Evolutionary conservation across 257 asterid genomes (phyloP), one percentile per base, ranked within the genome.

Genomic region (Solanum gracilifrons): DNA sequence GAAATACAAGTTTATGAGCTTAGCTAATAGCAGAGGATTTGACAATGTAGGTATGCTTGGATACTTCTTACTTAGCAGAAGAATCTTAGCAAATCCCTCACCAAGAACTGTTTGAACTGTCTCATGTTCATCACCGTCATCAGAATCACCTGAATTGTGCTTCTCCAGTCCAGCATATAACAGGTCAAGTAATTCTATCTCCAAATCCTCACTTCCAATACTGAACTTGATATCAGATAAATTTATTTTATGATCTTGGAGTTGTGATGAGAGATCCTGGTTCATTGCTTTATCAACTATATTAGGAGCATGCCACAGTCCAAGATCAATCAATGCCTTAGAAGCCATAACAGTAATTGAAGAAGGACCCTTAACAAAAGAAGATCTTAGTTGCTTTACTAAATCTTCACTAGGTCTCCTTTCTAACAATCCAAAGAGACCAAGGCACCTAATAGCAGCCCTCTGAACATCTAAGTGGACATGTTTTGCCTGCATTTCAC

Each of bases 311-410:
- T 97, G 98, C 99, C 98, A 97, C 83, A 93, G 88, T 91, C 92
- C 99, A 90, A 97, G 98, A 91, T 97, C 99, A 88, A 97, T 95
- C 90, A 97, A 89, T 32, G 98, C 95, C 92, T 92, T 97, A 84
- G 95, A 91, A 76, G 98, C 96, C 95, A 97, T 92, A 88, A 90
- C 83, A 75, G 93, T 88, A 62, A 93, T 60, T 27, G 88, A 71
- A 37, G 93, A 87, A 71, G 98, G 95, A 10, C 97, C 98, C 73
- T 92, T 91, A 48, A 89, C 88, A 88, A 95, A 95, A 48, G 98
- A 92, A 86, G 84, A 83, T 90, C 98, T 93, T 89, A 97, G 90
- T 90, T 95, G 98, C 71, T 91, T 97, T 58, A 95, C 93, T 89
- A 95, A 83, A 88, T 89, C 89, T 80, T 92, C 95, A 36, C 95